Conservation (phyloP, 2,329 filamentous ascomycete species). For the Gremmenia infestans region DNA sequence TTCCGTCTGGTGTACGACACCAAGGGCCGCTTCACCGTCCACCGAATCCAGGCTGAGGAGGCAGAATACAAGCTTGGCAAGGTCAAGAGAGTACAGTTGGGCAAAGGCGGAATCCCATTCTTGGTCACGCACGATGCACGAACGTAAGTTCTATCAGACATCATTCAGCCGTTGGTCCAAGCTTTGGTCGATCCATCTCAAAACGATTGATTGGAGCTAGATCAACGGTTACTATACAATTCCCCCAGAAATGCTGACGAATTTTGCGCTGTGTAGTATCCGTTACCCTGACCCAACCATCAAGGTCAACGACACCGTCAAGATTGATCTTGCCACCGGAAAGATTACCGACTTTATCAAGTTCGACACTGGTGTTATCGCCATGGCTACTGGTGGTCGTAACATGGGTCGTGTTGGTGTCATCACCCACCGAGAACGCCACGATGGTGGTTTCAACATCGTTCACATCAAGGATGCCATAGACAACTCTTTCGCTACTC, state of each 20-base stretch:
- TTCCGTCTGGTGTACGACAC: constrained; percentile 99
- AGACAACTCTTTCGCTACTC: constrained; percentile 99
- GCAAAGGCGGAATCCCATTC: constrained; percentile 99
- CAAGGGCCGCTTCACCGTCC: constrained; percentile 99
- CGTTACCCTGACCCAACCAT: constrained; percentile 97
- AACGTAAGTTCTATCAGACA: constrained; percentile 97
- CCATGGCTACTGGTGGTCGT: constrained; percentile 98
- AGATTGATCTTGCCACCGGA: constrained; percentile 94
- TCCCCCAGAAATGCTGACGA: constrained; percentile 30
- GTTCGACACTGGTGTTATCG: constrained; percentile 97
- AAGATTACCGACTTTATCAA: constrained; percentile 98
- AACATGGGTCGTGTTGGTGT: constrained; percentile 99
- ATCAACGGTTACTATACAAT: constrained; percentile 32
- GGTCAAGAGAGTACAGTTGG: constrained; percentile 99
- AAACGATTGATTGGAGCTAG: constrained; percentile 27
- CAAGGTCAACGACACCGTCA: constrained; percentile 99
- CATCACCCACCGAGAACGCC: constrained; percentile 99
- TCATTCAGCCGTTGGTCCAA: constrained; percentile 99
- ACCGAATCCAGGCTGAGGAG: constrained; percentile 98
- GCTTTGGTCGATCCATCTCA: constrained; percentile 67
- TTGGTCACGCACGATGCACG: constrained; percentile 99
- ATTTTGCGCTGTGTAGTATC: constrained; percentile 61
- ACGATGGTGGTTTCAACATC: constrained; percentile 99
- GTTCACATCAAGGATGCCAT: constrained; percentile 99
- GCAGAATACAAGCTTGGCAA: constrained; percentile 99